Percentiles rank a stretch among this genome's conserved stretches.
These are phyloP conservation scores for Fraxinus nigra DNA, from an alignment of 305 asterid species.

Conservation along the genomic window DNA sequence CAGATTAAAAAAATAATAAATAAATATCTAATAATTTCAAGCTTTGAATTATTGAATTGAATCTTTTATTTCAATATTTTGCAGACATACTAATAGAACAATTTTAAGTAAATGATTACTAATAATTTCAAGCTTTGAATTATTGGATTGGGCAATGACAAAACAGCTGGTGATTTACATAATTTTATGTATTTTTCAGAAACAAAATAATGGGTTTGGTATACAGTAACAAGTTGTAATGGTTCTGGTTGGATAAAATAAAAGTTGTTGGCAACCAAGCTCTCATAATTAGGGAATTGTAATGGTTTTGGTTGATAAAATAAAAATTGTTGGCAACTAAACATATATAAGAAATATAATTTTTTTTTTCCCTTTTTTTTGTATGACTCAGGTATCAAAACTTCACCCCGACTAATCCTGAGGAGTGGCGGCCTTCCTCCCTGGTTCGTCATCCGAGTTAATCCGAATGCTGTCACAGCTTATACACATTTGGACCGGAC, in stretches of 20 bases:
- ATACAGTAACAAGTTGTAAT: conserved; percentile 32
- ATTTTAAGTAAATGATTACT: not conserved
- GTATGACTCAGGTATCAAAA: no score
- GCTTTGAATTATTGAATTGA: not conserved
- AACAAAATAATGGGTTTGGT: conserved; percentile 27
- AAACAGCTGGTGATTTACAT: conserved; percentile 16
- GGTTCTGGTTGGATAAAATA: conserved; percentile 19
- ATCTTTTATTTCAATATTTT: not conserved
- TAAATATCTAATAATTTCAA: not conserved
- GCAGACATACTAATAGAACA: not conserved
- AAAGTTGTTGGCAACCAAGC: not conserved
- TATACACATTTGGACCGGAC: no score
- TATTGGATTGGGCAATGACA: conserved; percentile 24
- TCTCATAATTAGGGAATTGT: not conserved
- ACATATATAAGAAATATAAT: not conserved
- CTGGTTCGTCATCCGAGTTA: no score
- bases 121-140: conserved; percentile 16
- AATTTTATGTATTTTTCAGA: not conserved
- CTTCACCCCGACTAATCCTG: no score
- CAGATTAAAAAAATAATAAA: not conserved
- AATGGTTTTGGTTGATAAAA: not conserved
- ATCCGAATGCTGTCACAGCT: no score
- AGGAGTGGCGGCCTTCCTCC: no score
- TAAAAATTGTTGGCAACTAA: not conserved
- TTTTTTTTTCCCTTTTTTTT: no score